Conservation (phyloP, 164 flowering plant genomes). For the Annona cherimola region DNA sequence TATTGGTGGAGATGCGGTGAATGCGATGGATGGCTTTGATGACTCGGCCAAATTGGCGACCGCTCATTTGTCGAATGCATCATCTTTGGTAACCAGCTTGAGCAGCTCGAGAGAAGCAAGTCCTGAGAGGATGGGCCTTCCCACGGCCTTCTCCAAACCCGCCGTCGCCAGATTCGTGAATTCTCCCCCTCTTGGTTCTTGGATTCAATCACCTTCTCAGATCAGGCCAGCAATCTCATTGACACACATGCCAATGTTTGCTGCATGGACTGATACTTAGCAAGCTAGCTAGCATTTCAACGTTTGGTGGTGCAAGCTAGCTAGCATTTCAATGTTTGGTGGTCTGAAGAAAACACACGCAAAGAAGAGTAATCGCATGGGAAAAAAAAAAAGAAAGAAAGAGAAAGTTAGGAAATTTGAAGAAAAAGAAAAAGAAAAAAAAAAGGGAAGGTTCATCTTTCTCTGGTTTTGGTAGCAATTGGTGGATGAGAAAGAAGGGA, state of each 20-base stretch:
- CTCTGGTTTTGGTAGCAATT: background rate
- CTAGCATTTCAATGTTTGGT: too few species aligned
- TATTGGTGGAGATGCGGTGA: slow-evolving; percentile 33
- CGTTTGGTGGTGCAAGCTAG: too few species aligned
- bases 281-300: too few species aligned
- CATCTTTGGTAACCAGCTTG: slow-evolving; percentile 64
- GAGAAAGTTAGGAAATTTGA: background rate
- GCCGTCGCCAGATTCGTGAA: slow-evolving; percentile 25
- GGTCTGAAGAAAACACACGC: background rate
- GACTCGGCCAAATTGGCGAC: slow-evolving; percentile 27
- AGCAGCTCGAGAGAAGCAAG: slow-evolving; percentile 69
- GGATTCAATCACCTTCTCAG: slow-evolving; percentile 51
- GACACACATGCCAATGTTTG: slow-evolving; percentile 70
- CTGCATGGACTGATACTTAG: slow-evolving; percentile 71
- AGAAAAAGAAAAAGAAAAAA: background rate
- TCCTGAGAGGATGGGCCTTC: slow-evolving; percentile 43
- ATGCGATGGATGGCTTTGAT: slow-evolving; percentile 18
- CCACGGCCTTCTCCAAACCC: slow-evolving; percentile 38
- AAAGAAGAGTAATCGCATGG: slow-evolving; percentile 34
- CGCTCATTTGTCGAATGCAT: slow-evolving; percentile 45
- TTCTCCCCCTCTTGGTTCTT: slow-evolving; percentile 26
- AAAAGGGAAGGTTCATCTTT: background rate
- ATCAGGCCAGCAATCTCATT: slow-evolving; percentile 43
- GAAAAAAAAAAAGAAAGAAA: slow-evolving; percentile 1
- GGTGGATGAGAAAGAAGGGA: background rate